Evolutionary conservation across 1,284 basidiomycete species (phyloP).

Genomic region (Leccinum brunneo-olivaceum): DNA sequence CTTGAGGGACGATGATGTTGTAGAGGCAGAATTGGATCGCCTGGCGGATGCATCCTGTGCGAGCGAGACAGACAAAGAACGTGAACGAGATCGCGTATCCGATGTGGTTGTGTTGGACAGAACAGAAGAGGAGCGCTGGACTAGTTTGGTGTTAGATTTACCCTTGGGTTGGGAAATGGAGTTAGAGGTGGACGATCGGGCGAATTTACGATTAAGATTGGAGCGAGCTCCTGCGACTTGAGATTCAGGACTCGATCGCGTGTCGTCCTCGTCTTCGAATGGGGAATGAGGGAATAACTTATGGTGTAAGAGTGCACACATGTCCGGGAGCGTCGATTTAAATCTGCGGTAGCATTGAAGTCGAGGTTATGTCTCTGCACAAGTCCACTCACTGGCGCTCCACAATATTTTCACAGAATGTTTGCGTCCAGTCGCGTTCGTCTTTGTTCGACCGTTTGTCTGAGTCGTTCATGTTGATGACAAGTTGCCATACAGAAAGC

Average conservation of each 20-base stretch:
- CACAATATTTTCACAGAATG: conserved; percentile 58
- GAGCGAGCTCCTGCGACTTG: conserved; percentile 6
- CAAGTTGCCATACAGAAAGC: conserved; percentile 67
- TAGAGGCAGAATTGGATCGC: conserved; percentile 31
- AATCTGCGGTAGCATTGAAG: conserved; percentile 40
- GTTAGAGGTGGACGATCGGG: conserved; percentile 12
- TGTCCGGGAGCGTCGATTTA: conserved; percentile 43
- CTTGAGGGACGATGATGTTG: conserved; percentile 37
- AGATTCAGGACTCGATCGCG: conserved; percentile 16
- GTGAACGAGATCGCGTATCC: conserved; percentile 42
- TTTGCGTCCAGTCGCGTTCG: conserved; percentile 66
- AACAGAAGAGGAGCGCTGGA: conserved; percentile 19
- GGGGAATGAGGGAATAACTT: conserved; percentile 62
- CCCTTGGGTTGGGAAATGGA: conserved; percentile 14
- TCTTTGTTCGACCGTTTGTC: conserved; percentile 19
- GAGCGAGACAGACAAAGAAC: conserved; percentile 61
- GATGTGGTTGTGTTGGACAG: conserved; percentile 11
- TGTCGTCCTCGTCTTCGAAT: conserved; percentile 43
- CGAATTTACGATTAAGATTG: conserved; percentile 12
- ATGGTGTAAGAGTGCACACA: conserved; percentile 51
- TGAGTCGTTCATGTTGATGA: conserved; percentile 34
- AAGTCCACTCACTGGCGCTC: conserved; percentile 47
- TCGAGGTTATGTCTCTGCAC: neutral
- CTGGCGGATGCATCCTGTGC: conserved; percentile 44
- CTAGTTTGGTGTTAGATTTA: conserved; percentile 5